phyloP scores from a whole-genome alignment of 352 stramenopile species.

The Phytophthora syringae region DNA sequence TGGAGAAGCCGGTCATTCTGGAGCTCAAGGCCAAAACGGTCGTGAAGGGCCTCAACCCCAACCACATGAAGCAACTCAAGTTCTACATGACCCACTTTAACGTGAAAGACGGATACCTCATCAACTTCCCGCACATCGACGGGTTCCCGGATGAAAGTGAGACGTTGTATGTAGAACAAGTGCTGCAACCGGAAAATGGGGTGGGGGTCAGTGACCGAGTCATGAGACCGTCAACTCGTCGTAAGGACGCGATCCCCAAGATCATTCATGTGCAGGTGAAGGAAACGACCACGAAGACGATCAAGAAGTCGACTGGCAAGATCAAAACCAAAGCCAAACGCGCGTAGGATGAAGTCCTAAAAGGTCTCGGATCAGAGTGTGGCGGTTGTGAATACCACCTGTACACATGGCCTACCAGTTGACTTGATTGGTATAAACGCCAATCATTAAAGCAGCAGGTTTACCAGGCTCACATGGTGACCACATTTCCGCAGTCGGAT shows the following conservation, averaged over 20 bases:
- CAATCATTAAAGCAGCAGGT: slow-evolving; percentile 6
- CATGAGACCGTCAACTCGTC: slow-evolving; percentile 16
- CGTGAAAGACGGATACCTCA: slow-evolving; percentile 39
- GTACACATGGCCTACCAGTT: not conserved
- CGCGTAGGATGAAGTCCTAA: too few relatives aligned
- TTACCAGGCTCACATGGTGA: slow-evolving; percentile 15
- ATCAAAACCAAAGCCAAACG: not conserved
- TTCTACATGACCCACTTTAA: slow-evolving; percentile 51
- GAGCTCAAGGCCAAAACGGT: slow-evolving; percentile 53
- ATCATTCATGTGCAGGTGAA: slow-evolving; percentile 28
- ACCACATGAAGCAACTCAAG: slow-evolving; percentile 44
- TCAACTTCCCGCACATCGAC: slow-evolving; percentile 47
- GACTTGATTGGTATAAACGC: slow-evolving; percentile 12
- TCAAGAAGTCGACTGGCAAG: not conserved
- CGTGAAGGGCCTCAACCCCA: slow-evolving; percentile 15
- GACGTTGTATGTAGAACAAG: slow-evolving; percentile 13
- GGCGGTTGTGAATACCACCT: too few relatives aligned
- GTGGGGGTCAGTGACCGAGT: slow-evolving; percentile 24
- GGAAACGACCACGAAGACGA: slow-evolving; percentile 1
- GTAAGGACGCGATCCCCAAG: slow-evolving; percentile 12
- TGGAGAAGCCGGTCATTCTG: slow-evolving; percentile 40
- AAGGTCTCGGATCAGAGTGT: too few relatives aligned
- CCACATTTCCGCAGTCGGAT: slow-evolving; percentile 9
- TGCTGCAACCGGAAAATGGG: slow-evolving; percentile 25
- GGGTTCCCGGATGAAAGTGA: slow-evolving; percentile 40